These are phyloP conservation scores for Sophora flavescens DNA, from an alignment of 306 rosid genomes.

Conservation along the genomic window DNA sequence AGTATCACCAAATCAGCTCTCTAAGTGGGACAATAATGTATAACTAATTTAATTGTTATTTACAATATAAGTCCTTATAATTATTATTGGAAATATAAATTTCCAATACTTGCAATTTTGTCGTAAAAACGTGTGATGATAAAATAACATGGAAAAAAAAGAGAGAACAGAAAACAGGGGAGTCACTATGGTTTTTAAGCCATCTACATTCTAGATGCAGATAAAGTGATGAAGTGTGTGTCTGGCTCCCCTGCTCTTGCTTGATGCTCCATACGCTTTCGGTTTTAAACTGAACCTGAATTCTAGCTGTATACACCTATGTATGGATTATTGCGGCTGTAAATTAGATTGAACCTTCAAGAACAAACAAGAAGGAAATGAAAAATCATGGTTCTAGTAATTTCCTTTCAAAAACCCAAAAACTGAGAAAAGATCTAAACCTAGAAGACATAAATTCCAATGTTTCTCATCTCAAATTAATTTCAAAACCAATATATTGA, in stretches of 20 bases:
- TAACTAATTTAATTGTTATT: too few species aligned
- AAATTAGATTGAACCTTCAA: neutral
- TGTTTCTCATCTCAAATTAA: neutral
- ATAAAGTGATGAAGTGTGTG: neutral
- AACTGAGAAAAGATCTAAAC: neutral
- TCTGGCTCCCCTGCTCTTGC: neutral
- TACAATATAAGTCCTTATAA: too few species aligned
- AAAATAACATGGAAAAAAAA: too few species aligned
- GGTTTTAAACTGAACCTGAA: neutral
- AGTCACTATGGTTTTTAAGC: neutral
- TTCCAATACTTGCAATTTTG: too few species aligned
- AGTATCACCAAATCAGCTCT: too few species aligned
- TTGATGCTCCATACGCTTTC: neutral
- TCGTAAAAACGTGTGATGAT: too few species aligned
- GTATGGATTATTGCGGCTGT: neutral
- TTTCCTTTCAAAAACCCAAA: neutral
- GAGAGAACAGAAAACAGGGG: neutral
- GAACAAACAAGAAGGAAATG: neutral
- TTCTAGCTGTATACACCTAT: neutral
- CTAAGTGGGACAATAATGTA: too few species aligned
- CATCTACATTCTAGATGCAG: constrained; percentile 6
- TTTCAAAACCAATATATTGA: neutral
- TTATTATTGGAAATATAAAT: too few species aligned
- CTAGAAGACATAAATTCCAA: neutral
- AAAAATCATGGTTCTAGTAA: neutral